Evolutionary conservation across 2,329 filamentous ascomycete genomes (phyloP).

Genomic region (Diplodia scrobiculata): DNA sequence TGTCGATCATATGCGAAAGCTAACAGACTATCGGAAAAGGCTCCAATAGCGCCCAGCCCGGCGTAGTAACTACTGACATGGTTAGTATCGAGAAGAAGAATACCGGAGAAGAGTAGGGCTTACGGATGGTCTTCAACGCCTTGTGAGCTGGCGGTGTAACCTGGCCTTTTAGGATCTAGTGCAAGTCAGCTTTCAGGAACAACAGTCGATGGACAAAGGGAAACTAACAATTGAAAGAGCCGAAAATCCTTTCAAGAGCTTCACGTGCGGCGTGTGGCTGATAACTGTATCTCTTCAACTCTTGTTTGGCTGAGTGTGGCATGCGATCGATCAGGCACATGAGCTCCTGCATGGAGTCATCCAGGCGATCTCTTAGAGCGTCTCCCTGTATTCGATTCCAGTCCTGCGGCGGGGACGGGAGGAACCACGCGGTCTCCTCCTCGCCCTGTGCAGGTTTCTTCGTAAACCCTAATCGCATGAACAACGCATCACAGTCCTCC

Average conservation of each 20-base stretch:
- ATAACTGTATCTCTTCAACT: conserved; percentile 39
- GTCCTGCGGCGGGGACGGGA: conserved; percentile 37
- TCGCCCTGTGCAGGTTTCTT: conserved; percentile 39
- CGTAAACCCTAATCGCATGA: conserved; percentile 62
- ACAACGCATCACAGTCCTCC: conserved; percentile 60
- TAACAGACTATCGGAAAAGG: conserved; percentile 65
- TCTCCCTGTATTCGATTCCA: conserved; percentile 34
- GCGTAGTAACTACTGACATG: conserved; percentile 56
- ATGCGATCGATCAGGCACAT: conserved; percentile 53
- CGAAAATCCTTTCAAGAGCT: conserved; percentile 46
- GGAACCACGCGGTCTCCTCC: conserved; percentile 39
- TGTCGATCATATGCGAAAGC: conserved; percentile 66
- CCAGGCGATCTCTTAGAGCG: conserved; percentile 47
- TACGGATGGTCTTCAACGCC: conserved; percentile 45
- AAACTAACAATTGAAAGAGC: conserved; percentile 43
- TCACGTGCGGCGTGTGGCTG: conserved; percentile 43
- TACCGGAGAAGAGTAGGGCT: not conserved
- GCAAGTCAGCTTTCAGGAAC: not conserved
- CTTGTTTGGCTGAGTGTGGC: conserved; percentile 38
- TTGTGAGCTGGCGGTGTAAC: conserved; percentile 30
- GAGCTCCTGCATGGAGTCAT: conserved; percentile 63
- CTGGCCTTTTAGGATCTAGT: conserved; percentile 6
- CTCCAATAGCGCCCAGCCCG: conserved; percentile 62
- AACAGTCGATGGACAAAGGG: not conserved
- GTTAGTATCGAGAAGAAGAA: not conserved